Percentiles rank a stretch among this genome's conserved stretches.
Conservation (phyloP, 1,139 yeast species). For the Kurtzmaniella quercitrusa region DNA sequence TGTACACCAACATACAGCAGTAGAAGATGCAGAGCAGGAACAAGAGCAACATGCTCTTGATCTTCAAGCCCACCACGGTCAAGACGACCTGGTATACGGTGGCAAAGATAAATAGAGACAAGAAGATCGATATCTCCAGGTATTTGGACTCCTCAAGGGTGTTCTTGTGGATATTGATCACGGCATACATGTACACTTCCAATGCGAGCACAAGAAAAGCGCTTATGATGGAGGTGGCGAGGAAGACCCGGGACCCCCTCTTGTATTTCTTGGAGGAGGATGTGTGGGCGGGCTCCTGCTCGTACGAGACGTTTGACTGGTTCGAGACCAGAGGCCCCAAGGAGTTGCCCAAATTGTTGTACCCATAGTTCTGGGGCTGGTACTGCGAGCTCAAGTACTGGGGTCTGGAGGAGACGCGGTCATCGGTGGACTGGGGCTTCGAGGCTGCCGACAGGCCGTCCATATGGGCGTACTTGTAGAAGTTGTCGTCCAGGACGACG, state of each 20-base stretch:
- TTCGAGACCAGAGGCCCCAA: neutral
- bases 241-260: conserved; percentile 18
- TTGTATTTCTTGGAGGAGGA: conserved; percentile 8
- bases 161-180: conserved; percentile 28
- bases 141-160: conserved; percentile 17
- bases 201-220: conserved; percentile 26
- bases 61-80: conserved; percentile 38
- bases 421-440: neutral
- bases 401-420: neutral
- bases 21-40: conserved; percentile 42
- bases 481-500: conserved; percentile 2
- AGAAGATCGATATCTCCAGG: conserved; percentile 20
- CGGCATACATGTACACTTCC: conserved; percentile 33
- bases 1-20: conserved; percentile 46
- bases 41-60: conserved; percentile 39
- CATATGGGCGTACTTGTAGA: conserved; percentile 3
- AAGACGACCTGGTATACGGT: conserved; percentile 22
- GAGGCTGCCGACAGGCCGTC: neutral
- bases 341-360: neutral
- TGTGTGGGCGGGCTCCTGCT: neutral
- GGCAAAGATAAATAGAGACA: conserved; percentile 23
- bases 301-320: neutral
- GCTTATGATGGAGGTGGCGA: conserved; percentile 24
- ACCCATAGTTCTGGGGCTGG: neutral
- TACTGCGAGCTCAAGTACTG: neutral